Percentiles rank a stretch among this genome's conserved stretches.
Conservation (phyloP, 768 basidiomycete species). For the Brasilioporus rufonigricans region DNA sequence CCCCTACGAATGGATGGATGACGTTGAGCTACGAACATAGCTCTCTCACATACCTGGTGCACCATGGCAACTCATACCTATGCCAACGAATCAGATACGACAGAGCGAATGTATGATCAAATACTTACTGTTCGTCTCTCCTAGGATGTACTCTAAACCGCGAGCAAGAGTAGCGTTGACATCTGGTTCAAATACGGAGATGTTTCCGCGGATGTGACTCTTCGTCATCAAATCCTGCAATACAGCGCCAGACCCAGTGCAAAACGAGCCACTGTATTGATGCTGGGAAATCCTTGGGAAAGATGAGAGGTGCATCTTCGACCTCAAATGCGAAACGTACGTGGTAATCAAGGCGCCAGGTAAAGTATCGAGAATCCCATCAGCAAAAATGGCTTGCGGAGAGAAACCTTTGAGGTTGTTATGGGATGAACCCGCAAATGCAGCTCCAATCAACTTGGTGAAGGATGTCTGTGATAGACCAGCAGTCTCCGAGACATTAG, state of each 20-base stretch:
- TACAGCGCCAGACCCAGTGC: slow-evolving; percentile 49
- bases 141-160: slow-evolving; percentile 57
- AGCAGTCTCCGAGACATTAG: slow-evolving; percentile 43
- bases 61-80: slow-evolving; percentile 38
- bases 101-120: slow-evolving; percentile 22
- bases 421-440: slow-evolving; percentile 52
- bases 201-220: slow-evolving; percentile 51
- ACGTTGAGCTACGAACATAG: background rate
- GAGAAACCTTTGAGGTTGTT: slow-evolving; percentile 47
- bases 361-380: slow-evolving; percentile 46
- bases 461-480: slow-evolving; percentile 37
- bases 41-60: slow-evolving; percentile 23
- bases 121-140: slow-evolving; percentile 57
- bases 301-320: background rate
- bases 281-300: slow-evolving; percentile 39
- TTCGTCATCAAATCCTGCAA: slow-evolving; percentile 70
- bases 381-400: slow-evolving; percentile 54
- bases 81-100: slow-evolving; percentile 2
- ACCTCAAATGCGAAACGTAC: slow-evolving; percentile 33
- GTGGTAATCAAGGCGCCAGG: slow-evolving; percentile 52
- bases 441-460: slow-evolving; percentile 46
- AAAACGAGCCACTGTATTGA: slow-evolving; percentile 59
- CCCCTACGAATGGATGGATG: slow-evolving; percentile 36
- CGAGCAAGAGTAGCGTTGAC: slow-evolving; percentile 45
- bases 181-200: slow-evolving; percentile 51